phyloP scores from a whole-genome alignment of 2,329 filamentous ascomycete genomes.

The Clathrospora elynae region DNA sequence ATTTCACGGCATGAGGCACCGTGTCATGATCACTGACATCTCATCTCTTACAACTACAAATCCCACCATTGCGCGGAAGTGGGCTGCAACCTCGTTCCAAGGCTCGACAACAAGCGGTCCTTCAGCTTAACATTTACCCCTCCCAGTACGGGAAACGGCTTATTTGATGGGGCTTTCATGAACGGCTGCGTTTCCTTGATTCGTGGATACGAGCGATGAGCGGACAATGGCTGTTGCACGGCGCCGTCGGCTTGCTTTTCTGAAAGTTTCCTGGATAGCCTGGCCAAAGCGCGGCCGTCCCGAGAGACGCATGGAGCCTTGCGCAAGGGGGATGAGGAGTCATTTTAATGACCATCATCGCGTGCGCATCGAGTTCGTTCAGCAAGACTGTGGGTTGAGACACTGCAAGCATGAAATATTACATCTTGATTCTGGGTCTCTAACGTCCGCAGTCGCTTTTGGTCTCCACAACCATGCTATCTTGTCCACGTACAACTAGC shows the following conservation, averaged over 20 bases:
- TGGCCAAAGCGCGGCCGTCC: slow-evolving; percentile 37
- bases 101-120: slow-evolving; percentile 21
- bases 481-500: slow-evolving; percentile 14
- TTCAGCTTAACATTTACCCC: slow-evolving; percentile 26
- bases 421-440: slow-evolving; percentile 3
- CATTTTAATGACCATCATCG: slow-evolving; percentile 17
- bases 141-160: slow-evolving; percentile 35
- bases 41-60: slow-evolving; percentile 9
- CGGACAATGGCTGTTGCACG: slow-evolving; percentile 38
- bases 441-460: slow-evolving; percentile 12
- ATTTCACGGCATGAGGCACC: slow-evolving; percentile 18
- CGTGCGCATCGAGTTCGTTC: slow-evolving; percentile 5
- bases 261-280: slow-evolving; percentile 24
- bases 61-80: slow-evolving; percentile 22
- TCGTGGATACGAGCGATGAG: slow-evolving; percentile 31
- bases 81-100: slow-evolving; percentile 19
- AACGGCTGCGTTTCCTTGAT: slow-evolving; percentile 29
- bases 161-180: slow-evolving; percentile 18
- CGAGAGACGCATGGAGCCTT: slow-evolving; percentile 24
- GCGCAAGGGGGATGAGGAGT: slow-evolving; percentile 29
- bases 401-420: not conserved
- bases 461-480: slow-evolving; percentile 10
- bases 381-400: not conserved
- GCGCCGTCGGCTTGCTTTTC: slow-evolving; percentile 28
- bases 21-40: slow-evolving; percentile 11